These are phyloP conservation scores for Pelargonium fulgidum DNA, from an alignment of 441 rosid species.

Conservation along the genomic window DNA sequence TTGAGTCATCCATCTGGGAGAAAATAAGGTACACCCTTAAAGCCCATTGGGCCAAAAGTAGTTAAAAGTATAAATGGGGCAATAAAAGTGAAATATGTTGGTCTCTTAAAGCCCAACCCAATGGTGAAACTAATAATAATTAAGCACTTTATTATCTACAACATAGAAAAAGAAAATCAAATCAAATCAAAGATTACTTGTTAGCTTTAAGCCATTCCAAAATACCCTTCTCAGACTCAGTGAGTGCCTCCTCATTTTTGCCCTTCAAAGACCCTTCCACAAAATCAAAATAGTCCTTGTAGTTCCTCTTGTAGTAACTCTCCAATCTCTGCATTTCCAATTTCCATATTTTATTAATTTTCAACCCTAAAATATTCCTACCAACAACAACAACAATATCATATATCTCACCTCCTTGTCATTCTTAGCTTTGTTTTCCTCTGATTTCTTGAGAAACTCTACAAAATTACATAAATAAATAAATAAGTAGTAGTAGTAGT, in stretches of 20 bases:
- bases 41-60: no score
- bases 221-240: conserved; percentile 68
- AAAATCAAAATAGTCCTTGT: conserved; percentile 77
- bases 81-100: no score
- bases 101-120: no score
- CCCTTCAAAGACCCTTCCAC: conserved; percentile 58
- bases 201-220: conserved; percentile 69
- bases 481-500: background rate
- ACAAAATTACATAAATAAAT: background rate
- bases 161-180: background rate
- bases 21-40: no score
- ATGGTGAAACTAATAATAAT: background rate
- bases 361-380: no score
- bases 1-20: no score
- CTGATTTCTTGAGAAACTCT: conserved; percentile 77
- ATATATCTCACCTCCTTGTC: conserved; percentile 61
- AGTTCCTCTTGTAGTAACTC: conserved; percentile 76
- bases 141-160: background rate
- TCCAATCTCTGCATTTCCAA: conserved; percentile 53
- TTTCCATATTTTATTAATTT: background rate
- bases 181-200: conserved; percentile 26
- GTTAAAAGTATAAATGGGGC: no score
- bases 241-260: conserved; percentile 42
- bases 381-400: background rate
- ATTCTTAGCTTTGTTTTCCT: conserved; percentile 70